Base-by-base conservation (phyloP, 1,284 basidiomycete species). In the Testicularia cyperi region DNA sequence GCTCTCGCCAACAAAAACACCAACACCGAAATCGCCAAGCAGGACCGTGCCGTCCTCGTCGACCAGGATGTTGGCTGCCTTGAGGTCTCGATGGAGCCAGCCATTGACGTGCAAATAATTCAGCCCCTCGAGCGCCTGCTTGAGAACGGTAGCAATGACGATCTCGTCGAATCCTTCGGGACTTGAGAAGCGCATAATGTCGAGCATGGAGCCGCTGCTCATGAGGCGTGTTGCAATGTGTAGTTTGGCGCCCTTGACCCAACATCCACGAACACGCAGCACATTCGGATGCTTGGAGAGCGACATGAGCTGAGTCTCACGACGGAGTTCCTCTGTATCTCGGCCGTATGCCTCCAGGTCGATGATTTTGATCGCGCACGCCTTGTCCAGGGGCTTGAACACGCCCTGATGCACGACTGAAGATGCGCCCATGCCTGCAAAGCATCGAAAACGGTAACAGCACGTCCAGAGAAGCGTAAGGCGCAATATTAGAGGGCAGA, bases 231-330 rank as follows among this genome's bases (percentile, higher is more conserved):
- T 81, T 3, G 90, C 89, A 53, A 92, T 92, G 74, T 85, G 84
- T 5, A 92, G 81, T 71, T 88, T 88, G 75, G 87, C 84, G 27
- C 87, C 89, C 6, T 85, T 81, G 68, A 88, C 84, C 90, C 90
- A 92, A 29, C 86, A 86, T 10, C 90, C 90, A 62, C 90, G 85
- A 2, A 92, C 90, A 46, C 89, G 85, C 15, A 92, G 81, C 6
- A 92, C 88, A 65, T 92, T 91, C 20, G 90, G 89, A 62, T 92
- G 90, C 72, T 92, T 92, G n/a, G 86, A 88, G 2, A 92, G 81
- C 3, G 88, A 90, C 90, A 92, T 92, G 34, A 92, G 81, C 43
- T 88, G 88, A 0, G 90, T 92, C 77, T 92, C 90, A 41, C 88
- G 81, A 60, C 86, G 85, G 9, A 91, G 81, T 28, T 65, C 55